phyloP scores from a whole-genome alignment of 2,329 filamentous ascomycete genomes.

The Aspergillus transmontanensis region DNA sequence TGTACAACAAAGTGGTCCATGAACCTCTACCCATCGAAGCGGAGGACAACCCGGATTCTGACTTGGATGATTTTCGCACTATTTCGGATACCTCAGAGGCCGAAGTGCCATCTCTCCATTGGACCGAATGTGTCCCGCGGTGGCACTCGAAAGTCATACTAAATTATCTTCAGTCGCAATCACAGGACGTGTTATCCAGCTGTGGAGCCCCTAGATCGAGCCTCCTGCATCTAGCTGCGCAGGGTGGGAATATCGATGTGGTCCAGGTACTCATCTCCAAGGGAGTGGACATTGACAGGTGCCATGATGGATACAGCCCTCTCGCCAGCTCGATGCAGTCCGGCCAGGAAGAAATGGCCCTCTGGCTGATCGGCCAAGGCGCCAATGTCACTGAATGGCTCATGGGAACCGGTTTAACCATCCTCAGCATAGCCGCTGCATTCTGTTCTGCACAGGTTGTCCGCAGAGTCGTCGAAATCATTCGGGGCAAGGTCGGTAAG shows the following conservation, averaged over 20 bases:
- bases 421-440: background rate
- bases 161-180: background rate
- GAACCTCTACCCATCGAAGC: background rate
- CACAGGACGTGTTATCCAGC: background rate
- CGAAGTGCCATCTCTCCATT: background rate
- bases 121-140: background rate
- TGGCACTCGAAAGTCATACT: background rate
- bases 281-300: background rate
- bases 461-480: background rate
- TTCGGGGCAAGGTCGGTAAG: background rate
- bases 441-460: background rate
- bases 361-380: background rate
- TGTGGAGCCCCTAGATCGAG: background rate
- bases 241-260: background rate
- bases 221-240: background rate
- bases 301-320: background rate
- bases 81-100: background rate
- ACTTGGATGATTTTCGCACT: background rate
- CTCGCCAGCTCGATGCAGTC: background rate
- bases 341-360: background rate
- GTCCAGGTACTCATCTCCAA: background rate
- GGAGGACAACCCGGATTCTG: background rate
- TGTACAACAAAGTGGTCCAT: background rate
- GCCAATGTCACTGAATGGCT: background rate
- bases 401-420: background rate